Base-by-base conservation (phyloP, 164 flowering plant genomes). In the Litsea cubeba region DNA sequence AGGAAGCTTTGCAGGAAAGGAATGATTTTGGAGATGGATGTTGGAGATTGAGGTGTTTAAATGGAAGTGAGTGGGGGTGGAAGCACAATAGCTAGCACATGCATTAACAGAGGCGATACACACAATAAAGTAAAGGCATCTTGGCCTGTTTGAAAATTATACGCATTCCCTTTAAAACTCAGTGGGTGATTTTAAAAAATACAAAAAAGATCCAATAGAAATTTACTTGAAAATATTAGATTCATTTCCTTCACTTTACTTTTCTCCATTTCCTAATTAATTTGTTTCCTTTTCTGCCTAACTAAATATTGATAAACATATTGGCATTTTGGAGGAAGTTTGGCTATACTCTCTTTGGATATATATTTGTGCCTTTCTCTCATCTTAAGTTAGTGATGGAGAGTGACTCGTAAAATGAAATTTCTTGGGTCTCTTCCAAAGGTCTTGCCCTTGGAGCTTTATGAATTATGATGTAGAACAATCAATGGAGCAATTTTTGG, bases 111-210 rank as follows among this genome's bases (percentile, higher is more conserved):
- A 32, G 65, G 24, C 35, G 67, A 64, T 64, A 12, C 15, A 63
- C 23, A 46, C 74, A 51, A 62, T 72, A 62, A 3, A 63, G 28
- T 28, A 20, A 23, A 35, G 68, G 30, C 67, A 72, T 72, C 74
- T 62, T 62, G 67, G 74, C 57, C 68, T 46, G 20, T 23, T 62
- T n/a, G 20, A 15, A 40, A 62, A 62, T 72, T 72, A 72, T 72
- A 72, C 60, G 2, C n/a, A 12, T 22, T 15, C 46, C 5, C 5
- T 50, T n/a, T 17, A 71, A n/a, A 32, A 30, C 2, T 22, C 51
- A 35, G 40, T 30, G 73, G 64, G 12, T 32, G 49, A 18, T 12
- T 28, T 26, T 11, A 20, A 71, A 57, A 6, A 51, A 54, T 5
- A 46, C 26, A n/a, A 28, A 23, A 26, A 57, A 57, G 10, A 51